Conservation (phyloP, 1,284 basidiomycete species). For the Tremellales sp. region DNA sequence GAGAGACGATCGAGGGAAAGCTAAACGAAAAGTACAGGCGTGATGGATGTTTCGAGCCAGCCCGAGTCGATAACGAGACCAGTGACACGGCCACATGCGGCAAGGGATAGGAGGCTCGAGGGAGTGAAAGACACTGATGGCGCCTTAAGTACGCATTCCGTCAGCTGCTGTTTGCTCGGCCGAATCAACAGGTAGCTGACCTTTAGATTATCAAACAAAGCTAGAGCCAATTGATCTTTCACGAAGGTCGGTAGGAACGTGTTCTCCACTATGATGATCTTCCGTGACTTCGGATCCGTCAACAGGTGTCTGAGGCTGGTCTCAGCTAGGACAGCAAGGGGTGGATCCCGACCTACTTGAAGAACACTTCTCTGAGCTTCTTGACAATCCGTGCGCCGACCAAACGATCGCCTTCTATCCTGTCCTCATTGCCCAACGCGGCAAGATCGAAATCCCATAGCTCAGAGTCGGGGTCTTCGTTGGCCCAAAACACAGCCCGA, state of each 20-base stretch:
- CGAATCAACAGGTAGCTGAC: conserved; percentile 49
- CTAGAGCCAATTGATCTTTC: conserved; percentile 79
- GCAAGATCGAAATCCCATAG: conserved; percentile 44
- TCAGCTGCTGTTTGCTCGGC: conserved; percentile 2
- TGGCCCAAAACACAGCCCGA: conserved; percentile 42
- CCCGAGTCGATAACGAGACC: conserved; percentile 91
- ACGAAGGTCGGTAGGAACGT: conserved; percentile 78
- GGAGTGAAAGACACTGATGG: conserved; percentile 90
- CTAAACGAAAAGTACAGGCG: conserved; percentile 63
- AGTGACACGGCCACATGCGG: conserved; percentile 81
- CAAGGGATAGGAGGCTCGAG: conserved; percentile 74
- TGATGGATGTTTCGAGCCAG: conserved; percentile 78
- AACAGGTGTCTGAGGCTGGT: conserved; percentile 65
- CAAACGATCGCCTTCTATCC: conserved; percentile 66
- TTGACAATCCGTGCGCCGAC: conserved; percentile 65
- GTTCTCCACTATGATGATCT: conserved; percentile 87
- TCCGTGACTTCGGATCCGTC: conserved; percentile 87
- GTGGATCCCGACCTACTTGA: conserved; percentile 62
- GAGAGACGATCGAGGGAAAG: conserved; percentile 1
- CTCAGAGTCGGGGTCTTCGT: conserved; percentile 7
- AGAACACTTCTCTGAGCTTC: conserved; percentile 71
- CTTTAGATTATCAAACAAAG: conserved; percentile 86
- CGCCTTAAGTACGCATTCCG: conserved; percentile 55
- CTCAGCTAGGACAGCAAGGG: conserved; percentile 13
- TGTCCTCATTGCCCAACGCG: conserved; percentile 25